phyloP scores from a whole-genome alignment of 2,329 filamentous ascomycete species.

The Sporothrix luriei region DNA sequence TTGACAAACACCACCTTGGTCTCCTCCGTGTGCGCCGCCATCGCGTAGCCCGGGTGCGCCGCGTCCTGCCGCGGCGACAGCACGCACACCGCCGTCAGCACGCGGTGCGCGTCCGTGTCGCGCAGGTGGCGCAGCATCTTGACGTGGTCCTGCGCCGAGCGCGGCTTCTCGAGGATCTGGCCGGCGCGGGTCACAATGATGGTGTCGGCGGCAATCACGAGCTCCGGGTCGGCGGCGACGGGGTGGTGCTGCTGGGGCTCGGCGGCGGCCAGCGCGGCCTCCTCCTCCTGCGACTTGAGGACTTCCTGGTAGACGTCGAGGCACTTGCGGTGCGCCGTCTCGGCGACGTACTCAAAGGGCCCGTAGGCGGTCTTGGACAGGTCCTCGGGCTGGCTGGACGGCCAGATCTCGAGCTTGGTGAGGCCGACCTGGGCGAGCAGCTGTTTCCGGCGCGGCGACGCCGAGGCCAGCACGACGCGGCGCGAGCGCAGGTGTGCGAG shows the following conservation, averaged over 20 bases:
- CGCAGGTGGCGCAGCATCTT: conserved; percentile 80
- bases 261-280: conserved; percentile 35
- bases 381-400: conserved; percentile 82
- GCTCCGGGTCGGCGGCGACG: conserved; percentile 65
- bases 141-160: conserved; percentile 77
- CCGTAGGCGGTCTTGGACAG: conserved; percentile 72
- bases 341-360: conserved; percentile 87
- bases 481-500: conserved; percentile 74
- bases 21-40: conserved; percentile 83
- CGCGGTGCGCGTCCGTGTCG: conserved; percentile 75
- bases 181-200: conserved; percentile 78
- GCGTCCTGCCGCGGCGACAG: conserved; percentile 81
- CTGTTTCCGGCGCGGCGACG: conserved; percentile 80
- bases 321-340: conserved; percentile 82
- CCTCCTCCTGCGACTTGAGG: conserved; percentile 43
- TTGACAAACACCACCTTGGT: conserved; percentile 85
- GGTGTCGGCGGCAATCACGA: conserved; percentile 90
- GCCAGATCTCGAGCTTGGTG: conserved; percentile 77
- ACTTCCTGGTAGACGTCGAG: conserved; percentile 66
- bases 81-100: conserved; percentile 82
- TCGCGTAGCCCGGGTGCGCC: conserved; percentile 78
- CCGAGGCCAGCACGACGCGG: conserved; percentile 85
- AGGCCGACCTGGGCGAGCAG: conserved; percentile 80
- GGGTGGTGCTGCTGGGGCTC: conserved; percentile 33
- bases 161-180: conserved; percentile 86